Evolutionary conservation across 768 basidiomycete genomes (phyloP), one percentile per base, ranked within the genome.

Genomic region (Cytidiella melzeri): DNA sequence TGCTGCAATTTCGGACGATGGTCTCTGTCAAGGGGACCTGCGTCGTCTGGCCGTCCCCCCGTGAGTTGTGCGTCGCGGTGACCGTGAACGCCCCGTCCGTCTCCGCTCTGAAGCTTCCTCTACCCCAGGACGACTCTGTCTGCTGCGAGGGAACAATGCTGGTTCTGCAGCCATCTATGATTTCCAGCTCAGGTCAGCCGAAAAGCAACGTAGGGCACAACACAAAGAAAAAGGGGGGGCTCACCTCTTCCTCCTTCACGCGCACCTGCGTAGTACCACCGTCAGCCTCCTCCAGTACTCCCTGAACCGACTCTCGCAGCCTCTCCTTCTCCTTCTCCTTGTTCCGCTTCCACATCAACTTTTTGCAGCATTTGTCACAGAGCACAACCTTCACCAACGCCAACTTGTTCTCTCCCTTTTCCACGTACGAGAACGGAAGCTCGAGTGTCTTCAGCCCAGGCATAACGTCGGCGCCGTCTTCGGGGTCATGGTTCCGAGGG

Each of bases 381-480:
- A 97, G 67, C 1, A 91, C 91, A 2, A 94, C 80, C 64, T 98
- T 98, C 43, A 98, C 95, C 11, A 98, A 69, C 0, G 92, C 91
- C 44, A 78, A 77, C 66, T 89, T 93, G 42, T 59, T 65, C 56
- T 81, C 76, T 1, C 85, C 88, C 11, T 79, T 79, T 61, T 98
- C 95, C 19, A 76, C 69, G 64, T 98, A 97, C 6, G 80, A 76
- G 60, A 98, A 98, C 0, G 93, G 94, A 2, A 97, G 73, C 65
- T 97, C 93, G 39, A 92, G 77, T 7, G 92, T 92, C 11, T 77
- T 75, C 25, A 95, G 71, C 4, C 68, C 57, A 24, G 59, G 43
- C 30, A 34, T 34, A n/a, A n/a, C n/a, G n/a, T n/a, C n/a, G 2
- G 48, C 52, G 5, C 51, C 45, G 24, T 58, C 55, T 11, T 52